These are phyloP conservation scores for Pseudogymnoascus sp. DNA, from an alignment of 2,329 filamentous ascomycete species.

Conservation along the genomic window DNA sequence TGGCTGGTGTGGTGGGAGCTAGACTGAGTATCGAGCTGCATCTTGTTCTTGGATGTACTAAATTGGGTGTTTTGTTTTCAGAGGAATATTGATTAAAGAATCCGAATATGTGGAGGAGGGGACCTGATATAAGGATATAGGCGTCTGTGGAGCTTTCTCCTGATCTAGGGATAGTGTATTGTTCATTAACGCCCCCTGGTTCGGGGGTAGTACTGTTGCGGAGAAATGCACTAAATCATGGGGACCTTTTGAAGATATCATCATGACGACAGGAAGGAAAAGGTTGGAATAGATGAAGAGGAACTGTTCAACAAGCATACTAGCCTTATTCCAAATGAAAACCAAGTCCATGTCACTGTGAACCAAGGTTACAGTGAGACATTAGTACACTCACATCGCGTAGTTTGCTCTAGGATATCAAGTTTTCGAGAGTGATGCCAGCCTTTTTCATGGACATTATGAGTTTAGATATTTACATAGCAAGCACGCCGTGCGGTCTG, in stretches of 20 bases:
- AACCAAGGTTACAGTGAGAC: constrained; percentile 6
- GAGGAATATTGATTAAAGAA: constrained; percentile 1
- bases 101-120: neutral
- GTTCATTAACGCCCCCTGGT: neutral
- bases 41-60: constrained; percentile 8
- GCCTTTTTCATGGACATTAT: neutral
- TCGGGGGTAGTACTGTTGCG: neutral
- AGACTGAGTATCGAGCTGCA: constrained; percentile 4
- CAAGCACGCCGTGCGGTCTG: neutral
- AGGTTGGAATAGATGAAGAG: neutral
- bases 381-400: neutral
- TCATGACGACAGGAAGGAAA: constrained; percentile 2
- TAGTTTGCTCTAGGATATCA: neutral
- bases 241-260: neutral
- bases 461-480: neutral
- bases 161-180: neutral
- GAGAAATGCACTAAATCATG: neutral
- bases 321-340: neutral
- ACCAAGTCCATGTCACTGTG: neutral
- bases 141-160: constrained; percentile 3
- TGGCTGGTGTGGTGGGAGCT: constrained; percentile 2
- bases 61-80: constrained; percentile 7
- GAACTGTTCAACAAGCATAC: neutral
- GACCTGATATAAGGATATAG: constrained; percentile 8
- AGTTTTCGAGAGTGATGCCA: neutral